Evolutionary conservation across 1,284 basidiomycete species (phyloP).

Genomic region (Melampsora occidentalis): DNA sequence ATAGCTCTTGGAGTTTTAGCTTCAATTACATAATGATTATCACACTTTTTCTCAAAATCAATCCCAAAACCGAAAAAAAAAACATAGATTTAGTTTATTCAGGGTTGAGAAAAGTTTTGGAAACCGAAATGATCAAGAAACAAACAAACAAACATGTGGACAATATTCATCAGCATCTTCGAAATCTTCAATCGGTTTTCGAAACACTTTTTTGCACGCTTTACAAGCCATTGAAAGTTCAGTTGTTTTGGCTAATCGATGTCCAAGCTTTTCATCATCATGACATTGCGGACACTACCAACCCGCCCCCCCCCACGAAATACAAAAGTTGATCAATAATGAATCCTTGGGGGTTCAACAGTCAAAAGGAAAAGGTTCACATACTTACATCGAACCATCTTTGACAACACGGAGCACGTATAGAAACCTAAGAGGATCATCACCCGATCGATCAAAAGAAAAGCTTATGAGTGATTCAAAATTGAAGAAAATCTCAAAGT

Average conservation of each 20-base stretch:
- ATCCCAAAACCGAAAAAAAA: too few species aligned
- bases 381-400: conserved; percentile 75
- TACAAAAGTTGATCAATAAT: too few species aligned
- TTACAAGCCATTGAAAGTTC: conserved; percentile 97
- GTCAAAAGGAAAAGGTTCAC: not conserved
- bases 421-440: conserved; percentile 61
- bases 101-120: not conserved
- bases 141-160: conserved; percentile 64
- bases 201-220: conserved; percentile 94
- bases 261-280: conserved; percentile 69
- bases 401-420: conserved; percentile 90
- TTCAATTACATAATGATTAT: conserved; percentile 40
- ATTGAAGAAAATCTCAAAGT: not conserved
- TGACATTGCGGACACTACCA: conserved; percentile 82
- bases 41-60: conserved; percentile 20
- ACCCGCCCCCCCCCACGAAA: not conserved
- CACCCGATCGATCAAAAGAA: too few species aligned
- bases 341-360: too few species aligned
- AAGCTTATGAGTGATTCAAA: too few species aligned
- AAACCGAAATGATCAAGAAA: not conserved
- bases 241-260: conserved; percentile 69
- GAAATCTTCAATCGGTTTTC: conserved; percentile 85
- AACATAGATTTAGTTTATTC: not conserved
- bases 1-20: conserved; percentile 37
- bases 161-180: conserved; percentile 98